phyloP scores from a whole-genome alignment of 306 rosid species.

The Neltuma alba region DNA sequence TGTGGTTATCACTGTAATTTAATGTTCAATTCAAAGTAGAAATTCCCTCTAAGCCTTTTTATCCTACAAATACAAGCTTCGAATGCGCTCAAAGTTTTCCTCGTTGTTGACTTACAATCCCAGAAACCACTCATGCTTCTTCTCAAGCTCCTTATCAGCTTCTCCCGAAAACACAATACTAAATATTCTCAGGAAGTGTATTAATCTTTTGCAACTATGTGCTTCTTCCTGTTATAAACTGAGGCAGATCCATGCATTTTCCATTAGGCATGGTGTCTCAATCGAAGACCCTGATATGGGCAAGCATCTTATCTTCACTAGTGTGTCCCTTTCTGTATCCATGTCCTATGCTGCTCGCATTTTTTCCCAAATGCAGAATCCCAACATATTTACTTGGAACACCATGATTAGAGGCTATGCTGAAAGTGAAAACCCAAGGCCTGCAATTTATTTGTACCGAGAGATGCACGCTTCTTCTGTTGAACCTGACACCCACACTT shows the following conservation, averaged over 20 bases:
- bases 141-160: conserved; percentile 26
- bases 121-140: conserved; percentile 18
- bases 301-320: conserved; percentile 51
- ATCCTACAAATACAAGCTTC: background rate
- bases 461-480: conserved; percentile 39
- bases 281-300: conserved; percentile 52
- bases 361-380: conserved; percentile 35
- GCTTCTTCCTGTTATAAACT: conserved; percentile 53
- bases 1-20: background rate
- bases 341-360: conserved; percentile 54
- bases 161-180: conserved; percentile 31
- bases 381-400: conserved; percentile 60
- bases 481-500: conserved; percentile 62
- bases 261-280: conserved; percentile 51
- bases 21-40: background rate
- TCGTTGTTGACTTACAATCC: conserved; percentile 26
- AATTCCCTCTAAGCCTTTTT: background rate
- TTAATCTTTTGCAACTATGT: conserved; percentile 50
- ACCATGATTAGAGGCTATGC: conserved; percentile 63
- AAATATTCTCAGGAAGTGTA: conserved; percentile 49
- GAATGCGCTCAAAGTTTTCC: conserved; percentile 18
- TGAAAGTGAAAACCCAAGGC: conserved; percentile 36
- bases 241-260: conserved; percentile 60
- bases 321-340: conserved; percentile 55
- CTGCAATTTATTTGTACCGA: conserved; percentile 43